Conservation (phyloP, 1,139 yeast species). For the Saccharomyces hybrid region DNA sequence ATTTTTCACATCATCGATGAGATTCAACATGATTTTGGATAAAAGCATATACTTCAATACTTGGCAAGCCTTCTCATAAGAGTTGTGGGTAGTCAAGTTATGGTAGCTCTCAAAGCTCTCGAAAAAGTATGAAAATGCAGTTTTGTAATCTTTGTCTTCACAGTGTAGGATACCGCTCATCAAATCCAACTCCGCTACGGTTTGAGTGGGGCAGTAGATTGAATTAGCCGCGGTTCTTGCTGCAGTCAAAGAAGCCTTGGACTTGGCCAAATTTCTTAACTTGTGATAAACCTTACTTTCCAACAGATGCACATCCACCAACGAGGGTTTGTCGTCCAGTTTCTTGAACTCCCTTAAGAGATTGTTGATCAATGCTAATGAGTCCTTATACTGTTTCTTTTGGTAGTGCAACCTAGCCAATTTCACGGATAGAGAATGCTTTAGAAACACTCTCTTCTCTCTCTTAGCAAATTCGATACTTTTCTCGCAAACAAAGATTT, state of each 20-base stretch:
- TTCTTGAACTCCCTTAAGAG: slow-evolving; percentile 82
- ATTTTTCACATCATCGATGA: slow-evolving; percentile 76
- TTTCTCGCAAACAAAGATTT: slow-evolving; percentile 67
- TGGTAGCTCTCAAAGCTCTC: slow-evolving; percentile 90
- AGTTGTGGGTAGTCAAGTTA: slow-evolving; percentile 39
- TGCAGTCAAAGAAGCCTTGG: slow-evolving; percentile 87
- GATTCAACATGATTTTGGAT: slow-evolving; percentile 86
- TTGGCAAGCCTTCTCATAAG: slow-evolving; percentile 61
- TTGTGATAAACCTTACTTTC: slow-evolving; percentile 91
- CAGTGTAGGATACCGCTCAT: slow-evolving; percentile 95
- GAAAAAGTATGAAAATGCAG: slow-evolving; percentile 90
- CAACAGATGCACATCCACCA: slow-evolving; percentile 90
- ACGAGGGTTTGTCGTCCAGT: slow-evolving; percentile 88
- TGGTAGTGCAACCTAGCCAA: slow-evolving; percentile 67
- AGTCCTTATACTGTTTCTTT: slow-evolving; percentile 58
- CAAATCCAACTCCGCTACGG: slow-evolving; percentile 91
- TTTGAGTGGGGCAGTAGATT: slow-evolving; percentile 88
- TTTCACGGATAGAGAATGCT: slow-evolving; percentile 82
- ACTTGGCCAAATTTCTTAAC: slow-evolving; percentile 83
- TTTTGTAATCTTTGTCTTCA: slow-evolving; percentile 93
- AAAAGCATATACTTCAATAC: slow-evolving; percentile 88
- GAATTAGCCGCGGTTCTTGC: slow-evolving; percentile 96
- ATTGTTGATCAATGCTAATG: slow-evolving; percentile 63
- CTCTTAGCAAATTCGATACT: slow-evolving; percentile 82
- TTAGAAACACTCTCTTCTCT: slow-evolving; percentile 79